Evolutionary conservation across 1,284 basidiomycete species (phyloP), one percentile per base, ranked within the genome.

Genomic region (Malassezia pachydermatis): DNA sequence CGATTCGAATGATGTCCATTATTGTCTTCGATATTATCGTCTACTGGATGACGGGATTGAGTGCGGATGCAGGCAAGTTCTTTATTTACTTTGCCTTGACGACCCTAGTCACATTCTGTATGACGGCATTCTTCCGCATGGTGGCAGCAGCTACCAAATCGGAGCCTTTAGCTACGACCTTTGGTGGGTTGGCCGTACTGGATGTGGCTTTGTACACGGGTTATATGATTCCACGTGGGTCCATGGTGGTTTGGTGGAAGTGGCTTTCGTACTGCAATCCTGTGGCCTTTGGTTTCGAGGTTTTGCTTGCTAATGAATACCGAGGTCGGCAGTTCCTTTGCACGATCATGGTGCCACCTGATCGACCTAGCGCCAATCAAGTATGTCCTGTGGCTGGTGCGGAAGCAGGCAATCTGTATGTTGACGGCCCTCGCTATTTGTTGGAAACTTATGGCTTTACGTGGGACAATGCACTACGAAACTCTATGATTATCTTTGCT

Each of bases 11-110:
- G 51, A 32, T 76, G 24, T 81, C 76, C 7, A 65, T 77, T 20
- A 44, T 76, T 25, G 51, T 78, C 11, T 83, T 81, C 65, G 62
- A 68, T 27, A 68, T 83, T 47, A 73, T 83, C 24, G 59, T 84
- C 16, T 84, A 84, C 67, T 84, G 82, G 67, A 75, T 84, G 69
- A 77, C 79, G 29, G 77, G 78, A 6, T 72, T 85, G 5, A 48
- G 59, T 29, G 77, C 79, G 51, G 59, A 71, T 36, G 73, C 76
- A 0, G 78, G 60, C 9, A 63, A 59, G 23, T 73, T 65, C 50
- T 73, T 70, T 46, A 67, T 58, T 41, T 72, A 58, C 45, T 65
- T 55, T 23, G 50, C 39, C 34, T 23, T 68, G 17, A 56, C 56
- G 28, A 48, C 56, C 25, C 58, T 65, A 42, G 44, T 69, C 17